Evolutionary conservation across 805 yeast genomes (phyloP), one percentile per base, ranked within the genome.

Genomic region (Cyberlindnera xylosilytica): DNA sequence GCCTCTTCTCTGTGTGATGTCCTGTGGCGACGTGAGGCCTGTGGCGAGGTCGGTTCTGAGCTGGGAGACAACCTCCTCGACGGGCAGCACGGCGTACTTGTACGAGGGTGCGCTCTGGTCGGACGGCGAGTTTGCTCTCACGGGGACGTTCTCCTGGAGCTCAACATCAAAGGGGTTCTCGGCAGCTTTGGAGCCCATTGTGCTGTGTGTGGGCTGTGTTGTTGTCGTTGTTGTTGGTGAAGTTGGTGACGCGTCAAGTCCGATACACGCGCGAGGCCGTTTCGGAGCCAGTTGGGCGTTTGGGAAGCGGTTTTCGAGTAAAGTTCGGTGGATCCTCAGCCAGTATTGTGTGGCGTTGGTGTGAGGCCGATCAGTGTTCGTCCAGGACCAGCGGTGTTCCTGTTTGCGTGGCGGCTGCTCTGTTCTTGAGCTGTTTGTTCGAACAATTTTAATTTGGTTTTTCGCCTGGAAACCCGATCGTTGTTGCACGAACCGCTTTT

Each of bases 1-100:
- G 18, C 79, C 70, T 53, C 91, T 75, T 53, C 98, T 73, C 54
- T 77, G 75, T 15, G 76, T 64, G 17, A 87, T 79, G 45, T 90
- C 98, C 44, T 80, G 89, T 24, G 69, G 68, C 33, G 82, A 78
- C 26, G 74, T 64, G 20, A 93, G 67, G 1, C 99, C 99, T 10
- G 60, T 55, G 1, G 50, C 55, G 3, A 63, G 40, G 51, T 87
- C 78, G 0, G 98, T 83, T 36, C 74, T 74, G 32, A 91, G 69
- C 36, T 79, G 80, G 18, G 58, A 46, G 2, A 75, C 70, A 1
- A 91, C 79, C 35, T 87, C 87, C n/a, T 78, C 84, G 3, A 78
- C 73, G 1, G 90, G 63, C 42, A 76, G 63, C 24, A 74, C 70
- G 51, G 88, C 75, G 63, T 65, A 93, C 46, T 72, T 72, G 28